Base-by-base conservation (phyloP, 371 early-diverging fungal genomes). In the Lichtheimia ramosa region DNA sequence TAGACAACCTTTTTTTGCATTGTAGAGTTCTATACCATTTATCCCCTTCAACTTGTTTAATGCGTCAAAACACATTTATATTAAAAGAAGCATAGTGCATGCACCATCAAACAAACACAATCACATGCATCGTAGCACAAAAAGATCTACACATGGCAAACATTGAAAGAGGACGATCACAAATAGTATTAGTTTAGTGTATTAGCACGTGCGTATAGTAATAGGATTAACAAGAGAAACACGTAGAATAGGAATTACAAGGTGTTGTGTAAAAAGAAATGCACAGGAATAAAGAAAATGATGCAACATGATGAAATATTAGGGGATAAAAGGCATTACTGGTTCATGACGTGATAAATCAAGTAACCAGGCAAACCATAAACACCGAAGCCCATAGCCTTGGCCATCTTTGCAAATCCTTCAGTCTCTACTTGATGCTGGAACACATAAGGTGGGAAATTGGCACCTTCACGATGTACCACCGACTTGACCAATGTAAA, bases 321-420 rank as follows among this genome's bases (percentile, higher is more conserved):
- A 10, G 24, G 21, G 14, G 34, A 34, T 34, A 10, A 2, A 34
- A 34, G 34, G 34, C 34, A 8, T 34, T 61, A 61, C 25, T 48
- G 48, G 56, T 69, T 69, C 57, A 58, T 66, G 62, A 65, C 59
- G 61, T 87, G 87, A 23, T 76, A 74, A 21, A 85, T 77, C 21
- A 81, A 56, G 40, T 85, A 77, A 18, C 71, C 70, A 0, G 89
- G 89, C 27, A 84, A 63, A 2, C 87, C 88, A 64, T 69, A 87
- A 0, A 87, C 85, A 23, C 74, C 74, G 58, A 77, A 86, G 8
- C 89, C 89, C 66, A 84, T 73, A 1, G 78, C 78, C 62, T 85
- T 87, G 24, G 89, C 88, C 68, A 88, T 82, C 61, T 86, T 87
- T 34, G 88, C 89, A 69, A 91, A 79, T n/a, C 91, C 91, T 74